Base-by-base conservation (phyloP, 352 stramenopile species). In the Elongisporangium prolatum region DNA sequence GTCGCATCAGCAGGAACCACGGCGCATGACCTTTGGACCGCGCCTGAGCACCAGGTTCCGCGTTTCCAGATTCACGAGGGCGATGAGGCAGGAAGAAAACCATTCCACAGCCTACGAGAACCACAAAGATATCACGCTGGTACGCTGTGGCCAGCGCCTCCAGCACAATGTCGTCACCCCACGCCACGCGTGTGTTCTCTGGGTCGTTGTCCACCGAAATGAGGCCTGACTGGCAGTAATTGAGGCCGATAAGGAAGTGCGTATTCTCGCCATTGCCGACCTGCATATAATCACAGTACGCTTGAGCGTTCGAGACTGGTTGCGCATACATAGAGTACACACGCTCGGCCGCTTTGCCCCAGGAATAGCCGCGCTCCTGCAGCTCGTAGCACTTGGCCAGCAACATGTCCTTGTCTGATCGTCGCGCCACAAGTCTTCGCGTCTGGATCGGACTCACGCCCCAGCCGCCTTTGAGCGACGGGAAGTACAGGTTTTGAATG, bases 61-160 rank as follows among this genome's bases (percentile, higher is more conserved):
- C 58, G 28, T 40, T 40, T 40, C 28, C 28, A 14, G 28, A 40
- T 40, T 40, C 28, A 17, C 79, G 84, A 20, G 86, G 86, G 21
- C 79, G 76, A 59, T 95, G 86, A 9, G 86, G 86, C 50, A 95
- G 62, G 69, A 95, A 95, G 57, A 95, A 95, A 82, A 92, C 92
- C 61, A 93, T 91, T 25, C 86, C 86, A 52, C 84, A 90, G 21
- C 86, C 86, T 20, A 95, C 77, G n/a, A 95, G 67, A 4, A 93
- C 86, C 6, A 95, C 86, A 49, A 95, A 95, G 56, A 95, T 88
- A 58, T 95, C 86, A 18, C 86, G 84, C 64, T 95, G 80, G 70
- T 91, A 95, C 14, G 86, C 86, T 13, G 86, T 95, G 14, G 86
- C 86, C 48, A 95, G 71, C 21, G 86, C 81, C 60, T 95, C 86